Percentiles rank a stretch among this genome's conserved stretches.
phyloP scores from a whole-genome alignment of 805 yeast genomes.

The Candida peoriensis region DNA sequence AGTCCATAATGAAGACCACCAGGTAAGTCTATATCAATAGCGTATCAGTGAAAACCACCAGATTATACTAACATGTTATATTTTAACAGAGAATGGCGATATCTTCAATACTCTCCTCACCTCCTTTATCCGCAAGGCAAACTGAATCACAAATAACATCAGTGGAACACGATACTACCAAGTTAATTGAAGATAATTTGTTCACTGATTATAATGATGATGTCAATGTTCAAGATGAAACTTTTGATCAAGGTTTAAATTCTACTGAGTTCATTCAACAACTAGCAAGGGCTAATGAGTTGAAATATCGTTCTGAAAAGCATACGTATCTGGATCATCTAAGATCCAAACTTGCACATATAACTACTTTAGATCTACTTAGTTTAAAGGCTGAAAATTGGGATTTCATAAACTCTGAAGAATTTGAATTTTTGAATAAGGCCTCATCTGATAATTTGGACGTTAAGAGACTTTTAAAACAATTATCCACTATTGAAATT shows the following conservation, averaged over 20 bases:
- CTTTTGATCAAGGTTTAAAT: no score
- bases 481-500: slow-evolving; percentile 21
- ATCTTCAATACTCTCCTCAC: neutral
- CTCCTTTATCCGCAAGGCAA: neutral
- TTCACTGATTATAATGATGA: no score
- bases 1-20: neutral
- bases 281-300: slow-evolving; percentile 19
- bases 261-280: slow-evolving; percentile 14
- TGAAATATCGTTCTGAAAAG: slow-evolving; percentile 18
- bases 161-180: no score
- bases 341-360: slow-evolving; percentile 22
- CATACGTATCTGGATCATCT: slow-evolving; percentile 18
- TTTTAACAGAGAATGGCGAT: slow-evolving; percentile 1
- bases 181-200: no score
- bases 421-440: slow-evolving; percentile 21
- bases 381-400: slow-evolving; percentile 21
- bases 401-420: slow-evolving; percentile 23
- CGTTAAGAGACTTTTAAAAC: slow-evolving; percentile 24
- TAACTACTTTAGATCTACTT: slow-evolving; percentile 23
- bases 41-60: neutral
- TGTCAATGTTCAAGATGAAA: no score
- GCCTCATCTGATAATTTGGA: slow-evolving; percentile 23
- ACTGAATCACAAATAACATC: no score
- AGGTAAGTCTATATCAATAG: neutral
- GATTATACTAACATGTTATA: neutral